Base-by-base conservation (phyloP, 2,329 filamentous ascomycete genomes). In the Sclerotiophoma versabilis region DNA sequence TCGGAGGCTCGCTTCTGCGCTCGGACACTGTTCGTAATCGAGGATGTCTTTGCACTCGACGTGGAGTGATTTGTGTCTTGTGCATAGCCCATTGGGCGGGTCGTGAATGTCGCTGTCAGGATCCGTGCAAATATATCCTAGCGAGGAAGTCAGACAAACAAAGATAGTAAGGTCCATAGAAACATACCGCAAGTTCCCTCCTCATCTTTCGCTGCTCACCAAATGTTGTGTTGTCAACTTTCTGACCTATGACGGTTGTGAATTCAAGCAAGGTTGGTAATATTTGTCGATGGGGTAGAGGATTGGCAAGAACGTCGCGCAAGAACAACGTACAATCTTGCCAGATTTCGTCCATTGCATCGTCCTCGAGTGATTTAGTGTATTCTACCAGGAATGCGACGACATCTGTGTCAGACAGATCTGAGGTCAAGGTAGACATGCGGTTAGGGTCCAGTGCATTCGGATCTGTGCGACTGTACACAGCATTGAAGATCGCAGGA, bases 271-370 rank as follows among this genome's bases (percentile, higher is more conserved):
- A 79, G 45, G 88, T 87, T 6, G 95, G 91, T 32, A 99, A 77
- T 7, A 93, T 93, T 70, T 97, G 93, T 50, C 95, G 84, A 76
- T 99, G 93, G 2, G 95, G 95, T 68, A 99, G 92, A 1, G 95
- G 96, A 69, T 99, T 99, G 20, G 89, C 87, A 23, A 99, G 81
- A 23, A 99, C 84, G 71, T 99, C 96, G 59, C 87, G 89, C 56
- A 98, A 76, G 74, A 99, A 99, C 0, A 89, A 85, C 67, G 93
- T 92, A 73, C 93, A 99, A 71, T 99, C 93, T 33, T 87, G 83
- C 95, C 95, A 99, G 42, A 99, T 96, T 75, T 99, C 95, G 67
- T 99, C 95, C 84, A 97, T 93, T 14, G 95, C 90, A 78, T 99
- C 95, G 67, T 99, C 95, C 69, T 99, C 95, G 11, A 98, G 81